Evolutionary conservation across 345 rosid genomes (phyloP).

Genomic region (Barbarea vulgaris): DNA sequence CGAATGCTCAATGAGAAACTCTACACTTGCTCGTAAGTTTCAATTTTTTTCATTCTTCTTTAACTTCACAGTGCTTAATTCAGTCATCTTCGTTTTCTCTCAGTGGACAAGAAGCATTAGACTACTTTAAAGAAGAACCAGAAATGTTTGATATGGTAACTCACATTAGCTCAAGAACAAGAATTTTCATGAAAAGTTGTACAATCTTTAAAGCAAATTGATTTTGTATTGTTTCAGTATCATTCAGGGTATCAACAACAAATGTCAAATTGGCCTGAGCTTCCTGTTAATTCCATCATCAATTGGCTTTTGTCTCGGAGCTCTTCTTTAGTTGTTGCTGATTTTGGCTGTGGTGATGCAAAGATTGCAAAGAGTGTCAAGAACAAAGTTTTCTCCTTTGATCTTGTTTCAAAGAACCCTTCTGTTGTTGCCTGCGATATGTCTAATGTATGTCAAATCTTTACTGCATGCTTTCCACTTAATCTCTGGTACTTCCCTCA

Average conservation of each 20-base stretch:
- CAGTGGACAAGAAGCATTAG: constrained; percentile 85
- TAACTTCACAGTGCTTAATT: background rate
- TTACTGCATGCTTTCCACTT: background rate
- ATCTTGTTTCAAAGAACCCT: constrained; percentile 83
- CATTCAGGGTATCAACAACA: constrained; percentile 95
- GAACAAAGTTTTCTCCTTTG: constrained; percentile 90
- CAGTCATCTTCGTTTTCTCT: constrained; percentile 19
- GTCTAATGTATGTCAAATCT: constrained; percentile 61
- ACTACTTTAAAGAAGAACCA: constrained; percentile 80
- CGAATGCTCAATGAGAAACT: constrained; percentile 94
- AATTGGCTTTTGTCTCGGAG: constrained; percentile 65
- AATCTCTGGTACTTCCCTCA: background rate
- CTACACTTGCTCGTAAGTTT: constrained; percentile 80
- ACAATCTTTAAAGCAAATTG: background rate
- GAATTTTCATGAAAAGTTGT: background rate
- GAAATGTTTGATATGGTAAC: constrained; percentile 78
- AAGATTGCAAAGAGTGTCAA: constrained; percentile 76
- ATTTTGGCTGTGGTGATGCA: constrained; percentile 99
- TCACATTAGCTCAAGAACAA: background rate
- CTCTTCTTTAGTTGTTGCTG: constrained; percentile 85
- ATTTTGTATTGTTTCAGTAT: constrained; percentile 54
- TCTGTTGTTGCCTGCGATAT: constrained; percentile 88
- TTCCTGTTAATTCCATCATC: constrained; percentile 72
- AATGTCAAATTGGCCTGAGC: constrained; percentile 96
- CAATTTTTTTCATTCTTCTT: background rate